phyloP scores from a whole-genome alignment of 2,329 filamentous ascomycete genomes.

The Magnaporthales sp. region DNA sequence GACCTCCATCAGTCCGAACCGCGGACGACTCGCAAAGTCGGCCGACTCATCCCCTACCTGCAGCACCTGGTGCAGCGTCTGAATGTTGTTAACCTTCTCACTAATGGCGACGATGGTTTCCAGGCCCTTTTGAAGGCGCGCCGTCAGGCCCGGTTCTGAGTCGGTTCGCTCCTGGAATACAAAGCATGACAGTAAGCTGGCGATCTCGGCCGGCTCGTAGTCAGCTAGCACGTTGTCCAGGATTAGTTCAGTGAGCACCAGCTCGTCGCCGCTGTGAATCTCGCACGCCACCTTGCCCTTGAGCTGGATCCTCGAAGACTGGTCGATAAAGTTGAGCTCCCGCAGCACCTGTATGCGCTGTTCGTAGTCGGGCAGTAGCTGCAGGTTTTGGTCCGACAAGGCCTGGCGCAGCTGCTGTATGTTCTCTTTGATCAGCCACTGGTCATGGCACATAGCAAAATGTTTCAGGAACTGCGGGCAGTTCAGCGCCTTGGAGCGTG shows the following conservation, averaged over 20 bases:
- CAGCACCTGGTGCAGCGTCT: slow-evolving; percentile 87
- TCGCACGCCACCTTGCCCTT: slow-evolving; percentile 99
- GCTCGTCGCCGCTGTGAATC: slow-evolving; percentile 92
- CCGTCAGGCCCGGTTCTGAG: slow-evolving; percentile 68
- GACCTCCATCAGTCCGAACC: slow-evolving; percentile 93
- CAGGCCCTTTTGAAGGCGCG: slow-evolving; percentile 72
- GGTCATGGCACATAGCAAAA: slow-evolving; percentile 94
- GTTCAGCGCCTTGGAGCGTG: slow-evolving; percentile 53
- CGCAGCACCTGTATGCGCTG: slow-evolving; percentile 88
- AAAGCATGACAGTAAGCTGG: slow-evolving; percentile 85
- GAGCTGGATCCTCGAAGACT: slow-evolving; percentile 76
- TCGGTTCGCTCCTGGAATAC: slow-evolving; percentile 98
- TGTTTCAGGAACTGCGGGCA: slow-evolving; percentile 82
- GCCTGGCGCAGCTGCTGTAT: slow-evolving; percentile 79
- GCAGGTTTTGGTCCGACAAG: slow-evolving; percentile 93
- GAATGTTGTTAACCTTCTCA: slow-evolving; percentile 84
- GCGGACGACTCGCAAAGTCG: slow-evolving; percentile 77
- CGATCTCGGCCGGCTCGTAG: slow-evolving; percentile 94
- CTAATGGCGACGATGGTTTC: slow-evolving; percentile 82
- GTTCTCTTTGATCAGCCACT: slow-evolving; percentile 93
- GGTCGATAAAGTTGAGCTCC: slow-evolving; percentile 87
- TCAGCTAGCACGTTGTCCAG: slow-evolving; percentile 94
- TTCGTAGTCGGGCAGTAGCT: slow-evolving; percentile 92
- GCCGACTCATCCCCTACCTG: slow-evolving; percentile 83
- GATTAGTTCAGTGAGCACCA: slow-evolving; percentile 91